Base-by-base conservation (phyloP, 108 stramenopile genomes). In the Conticribra weissflogii region DNA sequence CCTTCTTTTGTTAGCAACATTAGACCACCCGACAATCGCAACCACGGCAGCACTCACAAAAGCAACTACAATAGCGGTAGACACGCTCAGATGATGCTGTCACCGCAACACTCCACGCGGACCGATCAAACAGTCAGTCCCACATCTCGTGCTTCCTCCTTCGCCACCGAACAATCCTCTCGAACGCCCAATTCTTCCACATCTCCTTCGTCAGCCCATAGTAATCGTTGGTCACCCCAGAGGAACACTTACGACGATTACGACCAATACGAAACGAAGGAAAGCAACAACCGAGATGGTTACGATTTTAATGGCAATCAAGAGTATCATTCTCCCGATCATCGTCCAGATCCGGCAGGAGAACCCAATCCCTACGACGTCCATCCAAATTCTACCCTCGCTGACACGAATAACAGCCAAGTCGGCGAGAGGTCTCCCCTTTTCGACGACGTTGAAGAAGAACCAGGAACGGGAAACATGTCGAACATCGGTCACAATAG, bases 401-500 rank as follows among this genome's bases (percentile, higher is more conserved):
- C 3, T 9, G 36, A 41, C 27, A 48, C 32, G 19, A 18, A 18
- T 31, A 60, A 23, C 2, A 41, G 24, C 2, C 49, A 34, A 44
- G 57, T 5, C n/a, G 58, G 58, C 9, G 49, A 54, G 19, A 47
- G 50, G 12, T 56, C 61, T n/a, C 65, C 62, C 3, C 28, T 60
- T 16, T 66, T 74, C 41, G 53, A 74, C 29, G 73, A 51, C 53
- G 68, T 60, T 18, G 65, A 71, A 28, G 49, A 60, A 30, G 57
- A 36, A n/a, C n/a, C n/a, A 19, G 63, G 49, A 29, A 30, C 44
- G 21, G 25, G 41, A 24, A 57, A 54, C 29, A 55, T 55, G n/a
- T n/a, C n/a, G 32, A 32, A 59, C 33, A 57, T 69, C 1, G 68
- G 57, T 22, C 30, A 49, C 2, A n/a, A 28, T 1, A 69, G 68